A percentile compares a stretch with the other conserved stretches of the same genome.
Conservation (phyloP, 768 basidiomycete genomes). For the Psilocybe sp. region DNA sequence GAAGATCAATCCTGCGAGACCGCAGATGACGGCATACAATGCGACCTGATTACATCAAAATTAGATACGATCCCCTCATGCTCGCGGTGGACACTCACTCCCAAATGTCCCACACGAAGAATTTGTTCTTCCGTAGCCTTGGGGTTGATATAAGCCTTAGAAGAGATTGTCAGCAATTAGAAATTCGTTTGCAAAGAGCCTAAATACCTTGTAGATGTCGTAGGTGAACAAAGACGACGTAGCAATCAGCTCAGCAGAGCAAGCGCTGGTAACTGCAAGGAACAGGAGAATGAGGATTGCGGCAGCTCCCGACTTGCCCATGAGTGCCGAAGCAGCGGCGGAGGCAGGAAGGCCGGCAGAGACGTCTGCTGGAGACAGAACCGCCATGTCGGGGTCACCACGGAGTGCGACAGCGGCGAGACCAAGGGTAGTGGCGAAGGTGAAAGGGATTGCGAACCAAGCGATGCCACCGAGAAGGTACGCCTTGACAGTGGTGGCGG, state of each 20-base stretch:
- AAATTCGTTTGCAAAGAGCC: not conserved
- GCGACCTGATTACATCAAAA: constrained; percentile 45
- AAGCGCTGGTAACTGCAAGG: constrained; percentile 75
- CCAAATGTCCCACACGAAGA: constrained; percentile 63
- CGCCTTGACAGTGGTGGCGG: constrained; percentile 84
- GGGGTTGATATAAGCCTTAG: constrained; percentile 69
- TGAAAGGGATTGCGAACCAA: constrained; percentile 91
- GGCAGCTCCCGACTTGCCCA: constrained; percentile 78
- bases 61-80: not conserved
- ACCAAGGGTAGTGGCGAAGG: constrained; percentile 84
- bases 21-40: constrained; percentile 75
- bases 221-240: constrained; percentile 83
- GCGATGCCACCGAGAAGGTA: constrained; percentile 87
- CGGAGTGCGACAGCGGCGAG: constrained; percentile 82
- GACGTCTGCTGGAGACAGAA: constrained; percentile 57
- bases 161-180: not conserved
- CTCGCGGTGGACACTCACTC: constrained; percentile 34
- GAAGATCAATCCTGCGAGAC: constrained; percentile 81
- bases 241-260: constrained; percentile 88
- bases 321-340: constrained; percentile 77
- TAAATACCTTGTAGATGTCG: constrained; percentile 72
- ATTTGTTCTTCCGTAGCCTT: constrained; percentile 73
- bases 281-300: constrained; percentile 81
- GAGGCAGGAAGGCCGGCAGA: constrained; percentile 87
- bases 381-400: constrained; percentile 51